Evolutionary conservation across 2,329 filamentous ascomycete species (phyloP).

Genomic region (Tolypocladium tropicale): DNA sequence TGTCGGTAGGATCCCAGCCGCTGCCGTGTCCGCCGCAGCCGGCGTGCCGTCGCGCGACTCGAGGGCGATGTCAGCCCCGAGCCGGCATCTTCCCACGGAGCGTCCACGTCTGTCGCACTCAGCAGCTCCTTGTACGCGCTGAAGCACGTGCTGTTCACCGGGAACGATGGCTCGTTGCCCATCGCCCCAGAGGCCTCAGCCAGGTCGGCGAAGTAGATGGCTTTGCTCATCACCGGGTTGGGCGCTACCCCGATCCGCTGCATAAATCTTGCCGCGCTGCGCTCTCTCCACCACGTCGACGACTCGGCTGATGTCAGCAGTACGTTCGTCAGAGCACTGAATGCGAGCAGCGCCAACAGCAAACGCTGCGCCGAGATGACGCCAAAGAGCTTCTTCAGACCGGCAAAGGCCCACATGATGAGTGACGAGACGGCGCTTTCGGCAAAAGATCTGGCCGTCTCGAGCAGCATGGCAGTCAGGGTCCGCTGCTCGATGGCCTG

Average conservation of each 20-base stretch:
- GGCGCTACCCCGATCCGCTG: conserved; percentile 67
- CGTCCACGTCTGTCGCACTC: conserved; percentile 47
- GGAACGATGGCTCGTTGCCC: conserved; percentile 21
- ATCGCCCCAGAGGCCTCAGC: conserved; percentile 46
- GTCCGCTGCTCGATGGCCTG: conserved; percentile 51
- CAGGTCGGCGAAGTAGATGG: conserved; percentile 74
- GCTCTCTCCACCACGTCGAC: conserved; percentile 76
- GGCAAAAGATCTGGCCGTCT: conserved; percentile 60
- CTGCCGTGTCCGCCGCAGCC: conserved; percentile 71
- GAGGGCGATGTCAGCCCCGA: conserved; percentile 33
- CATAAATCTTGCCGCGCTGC: conserved; percentile 75
- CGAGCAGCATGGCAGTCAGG: conserved; percentile 59
- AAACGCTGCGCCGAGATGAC: conserved; percentile 64
- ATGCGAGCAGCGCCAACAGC: conserved; percentile 55
- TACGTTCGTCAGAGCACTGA: conserved; percentile 64
- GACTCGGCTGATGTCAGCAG: conserved; percentile 65
- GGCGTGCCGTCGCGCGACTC: conserved; percentile 46
- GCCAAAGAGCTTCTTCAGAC: conserved; percentile 53
- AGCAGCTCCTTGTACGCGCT: conserved; percentile 50
- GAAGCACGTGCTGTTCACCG: conserved; percentile 46
- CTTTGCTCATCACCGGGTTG: conserved; percentile 71
- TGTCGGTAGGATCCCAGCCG: conserved; percentile 76
- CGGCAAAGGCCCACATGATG: conserved; percentile 66
- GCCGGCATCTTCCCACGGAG: conserved; percentile 42
- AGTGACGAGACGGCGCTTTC: conserved; percentile 67